These are phyloP conservation scores for Cadophora malorum DNA, from an alignment of 2,329 filamentous ascomycete species.

Conservation along the genomic window DNA sequence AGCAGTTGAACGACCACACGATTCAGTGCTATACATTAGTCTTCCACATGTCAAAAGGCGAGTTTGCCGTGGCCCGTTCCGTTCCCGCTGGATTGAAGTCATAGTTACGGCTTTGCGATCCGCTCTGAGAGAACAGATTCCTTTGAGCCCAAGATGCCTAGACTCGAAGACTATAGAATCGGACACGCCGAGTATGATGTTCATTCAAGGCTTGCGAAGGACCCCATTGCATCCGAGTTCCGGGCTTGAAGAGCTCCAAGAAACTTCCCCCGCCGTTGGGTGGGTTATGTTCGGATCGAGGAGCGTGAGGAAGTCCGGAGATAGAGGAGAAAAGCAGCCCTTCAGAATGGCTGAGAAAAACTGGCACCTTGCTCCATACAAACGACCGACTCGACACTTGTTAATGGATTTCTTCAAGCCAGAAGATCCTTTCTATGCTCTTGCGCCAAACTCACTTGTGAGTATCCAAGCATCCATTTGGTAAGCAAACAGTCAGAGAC, in stretches of 20 bases:
- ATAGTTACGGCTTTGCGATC: neutral
- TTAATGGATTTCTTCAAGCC: too few species aligned
- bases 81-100: conserved; percentile 15
- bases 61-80: conserved; percentile 14
- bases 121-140: neutral
- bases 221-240: neutral
- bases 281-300: neutral
- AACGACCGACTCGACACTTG: too few species aligned
- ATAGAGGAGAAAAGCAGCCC: neutral
- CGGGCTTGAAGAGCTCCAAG: neutral
- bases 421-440: too few species aligned
- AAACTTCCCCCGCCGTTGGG: neutral
- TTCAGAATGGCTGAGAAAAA: too few species aligned
- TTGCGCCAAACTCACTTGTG: too few species aligned
- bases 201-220: neutral
- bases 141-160: neutral
- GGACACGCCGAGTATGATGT: neutral
- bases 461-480: too few species aligned
- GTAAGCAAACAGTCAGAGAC: too few species aligned
- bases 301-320: neutral
- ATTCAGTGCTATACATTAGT: neutral
- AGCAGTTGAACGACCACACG: neutral
- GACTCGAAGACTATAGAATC: neutral
- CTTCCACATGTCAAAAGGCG: conserved; percentile 12
- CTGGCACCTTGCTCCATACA: too few species aligned